Evolutionary conservation across 2,329 filamentous ascomycete species (phyloP).

Genomic region (Mariannaea elegans): DNA sequence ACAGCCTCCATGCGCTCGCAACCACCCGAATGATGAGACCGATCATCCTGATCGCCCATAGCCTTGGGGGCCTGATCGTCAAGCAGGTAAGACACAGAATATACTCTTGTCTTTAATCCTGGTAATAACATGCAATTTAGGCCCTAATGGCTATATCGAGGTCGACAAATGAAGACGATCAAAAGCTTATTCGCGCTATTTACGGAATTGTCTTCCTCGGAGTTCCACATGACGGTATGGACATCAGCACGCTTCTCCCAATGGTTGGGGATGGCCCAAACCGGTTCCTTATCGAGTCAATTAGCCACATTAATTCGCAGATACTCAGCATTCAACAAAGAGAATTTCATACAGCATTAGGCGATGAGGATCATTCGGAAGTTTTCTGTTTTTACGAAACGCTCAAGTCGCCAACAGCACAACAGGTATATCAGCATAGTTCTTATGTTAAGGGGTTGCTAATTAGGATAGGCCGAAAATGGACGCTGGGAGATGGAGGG

Average conservation of each 20-base stretch:
- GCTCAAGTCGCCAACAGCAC: slow-evolving; percentile 31
- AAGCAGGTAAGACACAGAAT: neutral
- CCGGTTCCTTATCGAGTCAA: slow-evolving; percentile 17
- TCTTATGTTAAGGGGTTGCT: neutral
- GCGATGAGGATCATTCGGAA: neutral
- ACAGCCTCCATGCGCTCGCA: neutral
- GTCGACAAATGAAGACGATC: slow-evolving; percentile 7
- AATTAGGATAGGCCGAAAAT: slow-evolving; percentile 24
- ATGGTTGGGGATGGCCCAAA: slow-evolving; percentile 24
- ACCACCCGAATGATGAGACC: neutral
- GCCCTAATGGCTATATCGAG: slow-evolving; percentile 5
- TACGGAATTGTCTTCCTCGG: slow-evolving; percentile 24
- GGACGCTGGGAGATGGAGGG: slow-evolving; percentile 36
- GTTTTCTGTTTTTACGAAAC: slow-evolving; percentile 26
- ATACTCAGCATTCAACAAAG: slow-evolving; percentile 10
- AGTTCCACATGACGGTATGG: slow-evolving; percentile 23
- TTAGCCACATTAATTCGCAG: slow-evolving; percentile 11
- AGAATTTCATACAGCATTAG: slow-evolving; percentile 1
- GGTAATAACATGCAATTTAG: neutral
- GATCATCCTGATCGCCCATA: neutral
- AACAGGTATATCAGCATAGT: slow-evolving; percentile 26
- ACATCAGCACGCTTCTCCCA: slow-evolving; percentile 14
- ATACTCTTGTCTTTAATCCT: neutral
- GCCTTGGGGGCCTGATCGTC: neutral
- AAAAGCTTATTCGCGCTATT: neutral